These are phyloP conservation scores for Penicillium paradoxum DNA, from an alignment of 495 filamentous ascomycete genomes.

Conservation along the genomic window DNA sequence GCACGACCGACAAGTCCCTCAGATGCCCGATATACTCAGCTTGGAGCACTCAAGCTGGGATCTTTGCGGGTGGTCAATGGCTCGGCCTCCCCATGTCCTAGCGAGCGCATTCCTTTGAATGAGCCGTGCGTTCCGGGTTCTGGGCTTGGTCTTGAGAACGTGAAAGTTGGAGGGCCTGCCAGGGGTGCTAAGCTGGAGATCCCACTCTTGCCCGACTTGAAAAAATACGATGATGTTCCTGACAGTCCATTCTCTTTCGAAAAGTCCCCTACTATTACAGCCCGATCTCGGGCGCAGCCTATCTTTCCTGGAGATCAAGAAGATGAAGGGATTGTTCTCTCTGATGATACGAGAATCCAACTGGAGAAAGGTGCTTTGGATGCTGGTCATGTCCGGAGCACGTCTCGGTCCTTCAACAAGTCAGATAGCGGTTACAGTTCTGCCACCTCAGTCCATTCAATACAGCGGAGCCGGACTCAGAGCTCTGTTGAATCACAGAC, in stretches of 20 bases:
- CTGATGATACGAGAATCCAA: conserved; percentile 12
- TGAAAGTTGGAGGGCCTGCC: conserved; percentile 5
- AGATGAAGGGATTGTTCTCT: conserved; percentile 31
- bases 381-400: conserved; percentile 8
- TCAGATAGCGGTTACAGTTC: conserved; percentile 44
- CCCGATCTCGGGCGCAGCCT: not conserved
- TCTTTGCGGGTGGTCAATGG: conserved; percentile 49
- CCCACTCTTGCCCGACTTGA: conserved; percentile 9
- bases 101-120: conserved; percentile 27
- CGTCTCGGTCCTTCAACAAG: conserved; percentile 29
- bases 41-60: conserved; percentile 45
- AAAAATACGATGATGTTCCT: conserved; percentile 25
- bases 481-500: conserved; percentile 29
- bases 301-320: conserved; percentile 17
- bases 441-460: conserved; percentile 29
- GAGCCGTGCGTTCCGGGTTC: conserved; percentile 7
- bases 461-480: conserved; percentile 23
- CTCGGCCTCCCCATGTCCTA: conserved; percentile 40
- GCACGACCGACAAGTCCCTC: conserved; percentile 37
- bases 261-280: conserved; percentile 26
- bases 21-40: conserved; percentile 43
- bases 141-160: conserved; percentile 13
- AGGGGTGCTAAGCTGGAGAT: conserved; percentile 18
- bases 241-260: conserved; percentile 39
- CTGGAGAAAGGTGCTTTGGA: conserved; percentile 12